Evolutionary conservation across 2,329 filamentous ascomycete genomes (phyloP), one percentile per base, ranked within the genome.

Genomic region (Cladophialophora bantiana): DNA sequence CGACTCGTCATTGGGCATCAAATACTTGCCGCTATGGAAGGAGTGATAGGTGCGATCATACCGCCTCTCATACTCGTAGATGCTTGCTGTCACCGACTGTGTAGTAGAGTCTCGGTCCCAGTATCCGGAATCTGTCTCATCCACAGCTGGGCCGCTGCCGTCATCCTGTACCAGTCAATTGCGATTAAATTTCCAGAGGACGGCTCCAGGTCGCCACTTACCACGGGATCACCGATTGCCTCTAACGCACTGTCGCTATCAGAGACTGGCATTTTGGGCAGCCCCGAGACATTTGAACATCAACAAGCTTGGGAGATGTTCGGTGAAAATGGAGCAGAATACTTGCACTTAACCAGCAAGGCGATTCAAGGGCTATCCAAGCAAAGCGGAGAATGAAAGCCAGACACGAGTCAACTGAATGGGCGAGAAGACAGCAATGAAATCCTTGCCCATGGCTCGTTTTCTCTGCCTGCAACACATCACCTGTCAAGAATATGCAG

Each of bases 1-100:
- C 7, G 9, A 31, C 48, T 80, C 76, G 68, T 81, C 79, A 68
- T 81, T 81, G 12, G 79, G 79, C 48, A 81, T 72, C 26, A 77
- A 74, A 63, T 81, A 81, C 72, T 79, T 75, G 45, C 75, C 75
- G 20, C 74, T 73, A 31, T 75, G 71, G 58, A 74, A 77, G n/a
- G 76, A 71, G 57, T 78, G 76, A 53, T 77, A 78, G 12, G 74
- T 72, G 12, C 77, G 73, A 12, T 76, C 76, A 64, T 76, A 72
- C 36, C 76, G 74, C 53, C 73, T 70, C 38, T 73, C 71, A 57
- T 77, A 76, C 52, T 74, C 70, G 54, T 72, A 74, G 60, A 78
- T 73, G 48, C 71, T 74, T 7, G 71, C 70, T 4, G 70, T 70
- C 12, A 77, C 48, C 0, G 74, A 76, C 20, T 72, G 71, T 4